These are phyloP conservation scores for Ramaria sp. DNA, from an alignment of 768 basidiomycete genomes.

Conservation along the genomic window DNA sequence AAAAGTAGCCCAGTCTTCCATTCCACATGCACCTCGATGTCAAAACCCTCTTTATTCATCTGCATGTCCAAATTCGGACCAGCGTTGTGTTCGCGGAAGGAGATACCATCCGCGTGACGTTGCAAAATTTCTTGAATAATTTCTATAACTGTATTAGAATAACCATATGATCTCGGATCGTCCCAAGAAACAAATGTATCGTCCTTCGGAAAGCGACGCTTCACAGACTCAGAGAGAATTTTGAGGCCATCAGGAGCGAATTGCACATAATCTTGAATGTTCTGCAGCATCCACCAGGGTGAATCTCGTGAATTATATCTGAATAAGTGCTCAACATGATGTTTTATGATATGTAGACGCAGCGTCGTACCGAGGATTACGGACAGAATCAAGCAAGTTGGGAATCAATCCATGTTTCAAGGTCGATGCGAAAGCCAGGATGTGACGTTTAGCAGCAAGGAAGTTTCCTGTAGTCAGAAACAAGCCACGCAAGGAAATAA, in stretches of 20 bases:
- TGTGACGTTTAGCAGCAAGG: conserved; percentile 77
- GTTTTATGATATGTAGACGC: background rate
- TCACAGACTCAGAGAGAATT: conserved; percentile 71
- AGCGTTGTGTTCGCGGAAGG: conserved; percentile 93
- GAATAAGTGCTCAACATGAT: background rate
- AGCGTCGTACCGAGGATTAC: conserved; percentile 58
- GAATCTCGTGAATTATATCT: conserved; percentile 96
- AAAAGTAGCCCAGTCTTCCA: conserved; percentile 88
- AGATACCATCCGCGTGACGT: conserved; percentile 85
- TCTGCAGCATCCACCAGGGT: conserved; percentile 99
- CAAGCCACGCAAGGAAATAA: conserved; percentile 87
- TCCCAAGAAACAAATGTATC: conserved; percentile 93
- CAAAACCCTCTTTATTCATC: conserved; percentile 88
- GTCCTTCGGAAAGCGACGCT: conserved; percentile 89
- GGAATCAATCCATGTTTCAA: conserved; percentile 95
- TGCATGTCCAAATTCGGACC: conserved; percentile 96
- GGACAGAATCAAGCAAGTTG: conserved; percentile 84
- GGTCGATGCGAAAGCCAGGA: conserved; percentile 86
- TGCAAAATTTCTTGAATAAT: conserved; percentile 94
- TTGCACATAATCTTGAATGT: conserved; percentile 86
- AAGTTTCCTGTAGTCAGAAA: conserved; percentile 91
- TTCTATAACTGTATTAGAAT: conserved; percentile 81
- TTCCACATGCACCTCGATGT: conserved; percentile 89
- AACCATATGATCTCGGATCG: conserved; percentile 71
- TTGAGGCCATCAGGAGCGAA: conserved; percentile 77